Evolutionary conservation across 2,329 filamentous ascomycete species (phyloP).

Genomic region (Fulvia fulva): DNA sequence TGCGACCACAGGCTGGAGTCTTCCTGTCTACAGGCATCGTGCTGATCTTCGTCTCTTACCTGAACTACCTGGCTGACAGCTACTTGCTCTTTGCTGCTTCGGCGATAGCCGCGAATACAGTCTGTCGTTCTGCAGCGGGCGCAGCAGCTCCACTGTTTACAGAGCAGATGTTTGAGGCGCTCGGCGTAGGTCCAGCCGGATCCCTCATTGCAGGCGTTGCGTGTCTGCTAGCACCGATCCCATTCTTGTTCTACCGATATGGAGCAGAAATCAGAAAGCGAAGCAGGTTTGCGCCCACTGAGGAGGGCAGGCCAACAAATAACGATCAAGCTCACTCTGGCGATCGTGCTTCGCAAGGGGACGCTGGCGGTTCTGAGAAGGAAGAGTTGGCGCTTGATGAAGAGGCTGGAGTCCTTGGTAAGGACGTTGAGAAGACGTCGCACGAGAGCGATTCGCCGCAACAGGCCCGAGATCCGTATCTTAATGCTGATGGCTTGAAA

Average conservation of each 20-base stretch:
- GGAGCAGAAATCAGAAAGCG: constrained; percentile 12
- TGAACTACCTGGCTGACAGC: constrained; percentile 46
- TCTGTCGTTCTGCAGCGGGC: constrained; percentile 27
- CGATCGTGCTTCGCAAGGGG: background rate
- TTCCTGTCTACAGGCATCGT: constrained; percentile 41
- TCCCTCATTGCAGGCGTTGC: constrained; percentile 45
- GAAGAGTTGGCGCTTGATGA: constrained; percentile 7
- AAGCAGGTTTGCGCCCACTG: constrained; percentile 18
- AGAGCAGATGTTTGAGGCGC: constrained; percentile 31
- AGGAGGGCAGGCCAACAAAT: background rate
- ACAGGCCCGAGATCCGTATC: constrained; percentile 10
- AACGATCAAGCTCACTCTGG: background rate
- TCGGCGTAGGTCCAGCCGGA: constrained; percentile 31
- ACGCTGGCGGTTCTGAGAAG: constrained; percentile 4
- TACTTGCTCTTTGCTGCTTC: constrained; percentile 40
- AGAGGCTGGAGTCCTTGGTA: background rate
- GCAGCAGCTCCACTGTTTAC: constrained; percentile 31
- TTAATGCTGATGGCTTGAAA: constrained; percentile 17
- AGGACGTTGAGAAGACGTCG: constrained; percentile 3
- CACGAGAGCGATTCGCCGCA: constrained; percentile 2
- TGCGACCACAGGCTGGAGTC: constrained; percentile 33
- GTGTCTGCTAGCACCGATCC: constrained; percentile 32
- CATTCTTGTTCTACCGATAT: constrained; percentile 25
- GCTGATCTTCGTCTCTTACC: constrained; percentile 49
- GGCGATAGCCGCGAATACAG: constrained; percentile 31